Percentiles rank a stretch among this genome's conserved stretches.
Evolutionary conservation across 345 rosid species (phyloP).

Genomic region (Erodium maritimum): DNA sequence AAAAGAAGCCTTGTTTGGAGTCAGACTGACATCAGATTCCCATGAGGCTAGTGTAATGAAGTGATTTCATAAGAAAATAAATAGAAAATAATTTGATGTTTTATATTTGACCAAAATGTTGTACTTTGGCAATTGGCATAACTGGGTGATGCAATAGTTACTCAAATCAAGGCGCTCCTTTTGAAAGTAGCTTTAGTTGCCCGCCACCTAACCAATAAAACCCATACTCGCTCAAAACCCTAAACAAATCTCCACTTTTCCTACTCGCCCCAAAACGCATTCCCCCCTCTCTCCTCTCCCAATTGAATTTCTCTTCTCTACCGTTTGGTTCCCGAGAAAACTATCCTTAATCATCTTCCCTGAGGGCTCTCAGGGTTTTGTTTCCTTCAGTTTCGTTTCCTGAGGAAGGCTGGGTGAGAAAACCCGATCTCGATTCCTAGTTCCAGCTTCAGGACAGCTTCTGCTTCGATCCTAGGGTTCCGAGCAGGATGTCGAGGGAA

Average conservation of each 20-base stretch:
- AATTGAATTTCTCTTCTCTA: conserved; percentile 8
- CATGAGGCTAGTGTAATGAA: too few species aligned
- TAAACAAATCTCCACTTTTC: neutral
- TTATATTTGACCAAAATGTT: too few species aligned
- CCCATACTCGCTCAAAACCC: neutral
- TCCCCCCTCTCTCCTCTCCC: too few species aligned
- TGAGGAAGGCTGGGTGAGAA: neutral
- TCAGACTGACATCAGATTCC: too few species aligned
- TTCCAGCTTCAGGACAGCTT: neutral
- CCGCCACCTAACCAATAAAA: neutral
- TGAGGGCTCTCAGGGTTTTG: neutral
- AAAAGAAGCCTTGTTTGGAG: too few species aligned
- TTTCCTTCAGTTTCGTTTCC: neutral
- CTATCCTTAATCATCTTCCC: neutral
- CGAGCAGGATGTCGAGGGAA: conserved; percentile 47
- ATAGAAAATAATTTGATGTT: too few species aligned
- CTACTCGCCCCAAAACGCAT: neutral
- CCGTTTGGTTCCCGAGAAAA: conserved; percentile 9
- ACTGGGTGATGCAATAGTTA: too few species aligned
- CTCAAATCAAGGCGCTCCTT: too few species aligned
- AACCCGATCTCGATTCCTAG: neutral
- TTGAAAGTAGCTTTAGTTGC: too few species aligned
- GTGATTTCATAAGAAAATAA: too few species aligned
- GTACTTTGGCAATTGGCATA: too few species aligned
- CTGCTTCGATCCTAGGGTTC: conserved; percentile 15